Percentiles rank a stretch among this genome's conserved stretches.
Conservation (phyloP, 768 basidiomycete genomes). For the Leccinellum rugosiceps region DNA sequence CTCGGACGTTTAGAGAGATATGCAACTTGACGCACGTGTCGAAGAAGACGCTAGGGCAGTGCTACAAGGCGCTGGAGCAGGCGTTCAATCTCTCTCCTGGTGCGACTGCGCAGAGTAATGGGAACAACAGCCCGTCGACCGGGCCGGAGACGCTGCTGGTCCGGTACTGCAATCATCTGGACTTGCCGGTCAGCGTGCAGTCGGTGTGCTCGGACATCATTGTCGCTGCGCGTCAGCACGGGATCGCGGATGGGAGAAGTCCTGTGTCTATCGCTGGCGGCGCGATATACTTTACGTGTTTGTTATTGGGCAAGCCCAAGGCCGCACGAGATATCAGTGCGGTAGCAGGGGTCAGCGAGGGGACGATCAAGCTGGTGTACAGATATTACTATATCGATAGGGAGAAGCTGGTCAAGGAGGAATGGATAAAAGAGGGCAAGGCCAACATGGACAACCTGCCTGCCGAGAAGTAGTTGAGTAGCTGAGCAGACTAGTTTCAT, state of each 20-base stretch:
- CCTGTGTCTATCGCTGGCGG: constrained; percentile 99
- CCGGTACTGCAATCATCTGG: constrained; percentile 90
- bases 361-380: constrained; percentile 91
- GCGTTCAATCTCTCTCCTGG: constrained; percentile 88
- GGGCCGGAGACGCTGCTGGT: constrained; percentile 85
- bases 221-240: constrained; percentile 71
- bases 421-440: constrained; percentile 82
- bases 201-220: constrained; percentile 83
- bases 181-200: constrained; percentile 74
- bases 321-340: constrained; percentile 81
- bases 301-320: constrained; percentile 72
- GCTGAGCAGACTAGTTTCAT: no score
- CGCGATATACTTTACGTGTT: constrained; percentile 90
- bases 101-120: constrained; percentile 53
- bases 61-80: constrained; percentile 84
- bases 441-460: constrained; percentile 41
- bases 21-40: constrained; percentile 90
- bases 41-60: constrained; percentile 94
- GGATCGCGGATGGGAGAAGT: constrained; percentile 89
- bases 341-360: constrained; percentile 93
- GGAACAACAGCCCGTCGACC: constrained; percentile 40
- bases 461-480: constrained; percentile 18
- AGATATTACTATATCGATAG: constrained; percentile 68
- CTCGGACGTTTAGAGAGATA: constrained; percentile 93
- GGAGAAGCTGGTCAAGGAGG: constrained; percentile 78